Evolutionary conservation across 2,329 filamentous ascomycete genomes (phyloP).

Genomic region (Cucurbitaria berberidis): DNA sequence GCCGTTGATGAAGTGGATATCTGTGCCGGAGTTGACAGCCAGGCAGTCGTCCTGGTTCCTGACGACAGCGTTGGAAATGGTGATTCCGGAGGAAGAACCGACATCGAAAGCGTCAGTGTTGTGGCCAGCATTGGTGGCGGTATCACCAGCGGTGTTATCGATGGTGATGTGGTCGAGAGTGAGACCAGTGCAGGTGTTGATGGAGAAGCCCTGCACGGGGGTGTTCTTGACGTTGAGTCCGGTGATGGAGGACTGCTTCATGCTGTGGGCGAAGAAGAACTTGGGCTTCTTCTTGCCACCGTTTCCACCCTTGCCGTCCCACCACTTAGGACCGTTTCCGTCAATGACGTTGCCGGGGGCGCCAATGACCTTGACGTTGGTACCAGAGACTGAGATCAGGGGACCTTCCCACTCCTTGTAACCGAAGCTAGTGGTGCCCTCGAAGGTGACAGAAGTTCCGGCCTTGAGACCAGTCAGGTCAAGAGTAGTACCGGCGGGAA

Average conservation of each 20-base stretch:
- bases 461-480: conserved; percentile 61
- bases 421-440: conserved; percentile 70
- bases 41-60: conserved; percentile 67
- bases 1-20: conserved; percentile 48
- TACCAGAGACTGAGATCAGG: conserved; percentile 66
- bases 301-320: conserved; percentile 55
- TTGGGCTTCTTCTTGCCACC: conserved; percentile 55
- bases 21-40: conserved; percentile 62
- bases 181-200: conserved; percentile 54
- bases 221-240: conserved; percentile 61
- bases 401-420: conserved; percentile 71
- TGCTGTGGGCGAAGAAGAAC: conserved; percentile 64
- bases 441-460: conserved; percentile 65
- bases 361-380: conserved; percentile 65
- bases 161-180: conserved; percentile 60
- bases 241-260: conserved; percentile 59
- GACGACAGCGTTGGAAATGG: conserved; percentile 59
- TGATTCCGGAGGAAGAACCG: conserved; percentile 55
- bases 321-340: conserved; percentile 61
- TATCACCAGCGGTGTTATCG: conserved; percentile 63
- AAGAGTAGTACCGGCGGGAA: conserved; percentile 65
- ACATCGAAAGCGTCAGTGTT: conserved; percentile 68
- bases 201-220: conserved; percentile 60
- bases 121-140: conserved; percentile 39
- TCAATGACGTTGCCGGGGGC: conserved; percentile 62